Evolutionary conservation across 2,329 filamentous ascomycete species (phyloP).

Genomic region (Colletotrichum sublineola): DNA sequence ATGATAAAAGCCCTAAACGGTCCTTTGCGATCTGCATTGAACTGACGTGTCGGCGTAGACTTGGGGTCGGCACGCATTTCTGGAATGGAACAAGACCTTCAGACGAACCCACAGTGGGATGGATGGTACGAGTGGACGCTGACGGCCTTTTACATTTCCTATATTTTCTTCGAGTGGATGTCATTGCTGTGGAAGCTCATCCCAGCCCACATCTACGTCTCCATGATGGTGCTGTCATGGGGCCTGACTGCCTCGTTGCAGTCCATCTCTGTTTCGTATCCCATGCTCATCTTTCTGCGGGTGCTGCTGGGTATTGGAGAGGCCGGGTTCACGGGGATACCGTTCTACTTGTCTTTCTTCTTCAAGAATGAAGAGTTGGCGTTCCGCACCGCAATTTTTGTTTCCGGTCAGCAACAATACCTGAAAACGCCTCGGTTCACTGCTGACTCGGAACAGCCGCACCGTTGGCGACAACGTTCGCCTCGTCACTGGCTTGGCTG

Average conservation of each 20-base stretch:
- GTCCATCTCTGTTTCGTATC: conserved; percentile 73
- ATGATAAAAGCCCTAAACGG: conserved; percentile 48
- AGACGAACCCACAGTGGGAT: conserved; percentile 59
- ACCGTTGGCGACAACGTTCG: conserved; percentile 83
- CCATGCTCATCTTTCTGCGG: conserved; percentile 67
- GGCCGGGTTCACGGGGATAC: conserved; percentile 74
- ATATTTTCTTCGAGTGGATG: conserved; percentile 76
- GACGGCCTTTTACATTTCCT: conserved; percentile 72
- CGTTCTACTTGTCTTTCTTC: conserved; percentile 75
- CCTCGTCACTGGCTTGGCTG: conserved; percentile 82
- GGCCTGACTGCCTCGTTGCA: conserved; percentile 84
- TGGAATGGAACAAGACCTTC: conserved; percentile 73
- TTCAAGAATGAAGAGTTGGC: conserved; percentile 80
- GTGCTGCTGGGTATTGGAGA: conserved; percentile 72
- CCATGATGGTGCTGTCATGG: conserved; percentile 79
- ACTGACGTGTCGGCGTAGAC: conserved; percentile 54
- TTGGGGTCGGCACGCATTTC: conserved; percentile 75
- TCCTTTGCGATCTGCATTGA: not conserved
- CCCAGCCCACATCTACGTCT: conserved; percentile 72
- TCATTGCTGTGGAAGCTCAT: conserved; percentile 71
- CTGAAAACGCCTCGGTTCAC: not conserved
- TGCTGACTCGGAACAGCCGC: conserved; percentile 75
- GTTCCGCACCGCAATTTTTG: conserved; percentile 86
- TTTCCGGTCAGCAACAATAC: conserved; percentile 69
- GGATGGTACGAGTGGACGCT: conserved; percentile 73